A percentile compares a stretch with the other conserved stretches of the same genome.
Evolutionary conservation across 2,329 filamentous ascomycete species (phyloP).

Genomic region (Nothophaeocryptopus gaeumannii): DNA sequence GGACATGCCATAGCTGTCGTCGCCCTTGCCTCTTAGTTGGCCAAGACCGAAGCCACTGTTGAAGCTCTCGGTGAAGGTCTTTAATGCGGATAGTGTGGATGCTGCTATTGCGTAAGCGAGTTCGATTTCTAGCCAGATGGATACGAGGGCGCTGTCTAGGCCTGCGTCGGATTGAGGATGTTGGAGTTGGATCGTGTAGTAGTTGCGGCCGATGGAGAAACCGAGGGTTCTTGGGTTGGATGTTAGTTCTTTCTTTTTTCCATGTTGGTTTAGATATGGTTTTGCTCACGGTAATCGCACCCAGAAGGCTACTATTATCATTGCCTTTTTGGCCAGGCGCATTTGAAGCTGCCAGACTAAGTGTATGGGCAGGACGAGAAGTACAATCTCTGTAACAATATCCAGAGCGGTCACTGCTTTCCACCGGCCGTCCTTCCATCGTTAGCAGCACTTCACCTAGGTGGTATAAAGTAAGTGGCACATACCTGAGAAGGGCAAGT

Average conservation of each 20-base stretch:
- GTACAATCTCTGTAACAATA: conserved; percentile 35
- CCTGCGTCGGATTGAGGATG: conserved; percentile 31
- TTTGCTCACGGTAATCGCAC: conserved; percentile 36
- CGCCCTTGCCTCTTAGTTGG: conserved; percentile 30
- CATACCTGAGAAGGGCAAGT: conserved; percentile 31
- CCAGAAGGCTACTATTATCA: conserved; percentile 39
- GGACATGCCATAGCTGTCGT: conserved; percentile 30
- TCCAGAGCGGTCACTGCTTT: conserved; percentile 41
- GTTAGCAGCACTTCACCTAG: conserved; percentile 5
- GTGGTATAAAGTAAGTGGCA: not conserved
- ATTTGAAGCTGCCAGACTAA: conserved; percentile 41
- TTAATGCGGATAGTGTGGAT: conserved; percentile 42
- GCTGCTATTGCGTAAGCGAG: conserved; percentile 42
- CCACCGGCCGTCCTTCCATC: conserved; percentile 33
- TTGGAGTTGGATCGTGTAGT: conserved; percentile 32
- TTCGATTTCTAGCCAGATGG: conserved; percentile 39
- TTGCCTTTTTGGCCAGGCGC: conserved; percentile 33
- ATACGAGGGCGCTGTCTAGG: conserved; percentile 33
- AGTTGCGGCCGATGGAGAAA: conserved; percentile 37
- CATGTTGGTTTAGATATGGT: not conserved
- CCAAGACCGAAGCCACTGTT: conserved; percentile 40
- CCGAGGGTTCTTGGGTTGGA: conserved; percentile 29
- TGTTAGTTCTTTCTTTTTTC: not conserved
- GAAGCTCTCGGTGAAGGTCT: conserved; percentile 42
- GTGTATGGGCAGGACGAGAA: conserved; percentile 34